A percentile compares a stretch with the other conserved stretches of the same genome.
Conservation (phyloP, 2,329 filamentous ascomycete species). For the Monilinia vaccinii-corymbosi region DNA sequence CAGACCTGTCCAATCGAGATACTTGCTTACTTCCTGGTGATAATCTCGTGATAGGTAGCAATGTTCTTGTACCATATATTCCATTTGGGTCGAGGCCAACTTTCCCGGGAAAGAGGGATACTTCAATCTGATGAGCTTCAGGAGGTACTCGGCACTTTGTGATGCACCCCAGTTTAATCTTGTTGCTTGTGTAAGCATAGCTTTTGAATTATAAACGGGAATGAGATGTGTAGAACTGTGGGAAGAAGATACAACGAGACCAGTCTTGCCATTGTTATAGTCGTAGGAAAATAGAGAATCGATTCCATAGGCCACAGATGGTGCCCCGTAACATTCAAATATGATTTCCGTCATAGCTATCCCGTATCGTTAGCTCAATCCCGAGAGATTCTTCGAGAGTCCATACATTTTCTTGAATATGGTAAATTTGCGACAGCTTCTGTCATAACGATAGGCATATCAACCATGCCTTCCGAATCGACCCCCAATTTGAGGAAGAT, state of each 20-base stretch:
- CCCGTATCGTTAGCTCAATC: constrained; percentile 25
- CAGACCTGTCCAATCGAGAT: constrained; percentile 83
- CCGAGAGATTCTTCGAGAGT: not conserved
- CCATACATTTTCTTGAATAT: constrained; percentile 79
- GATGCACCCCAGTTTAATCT: constrained; percentile 91
- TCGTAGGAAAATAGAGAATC: constrained; percentile 94
- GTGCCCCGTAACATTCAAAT: constrained; percentile 90
- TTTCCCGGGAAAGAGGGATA: constrained; percentile 86
- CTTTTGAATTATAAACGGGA: constrained; percentile 79
- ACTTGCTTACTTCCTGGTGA: constrained; percentile 63
- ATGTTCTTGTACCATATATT: constrained; percentile 78
- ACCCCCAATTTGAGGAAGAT: constrained; percentile 89
- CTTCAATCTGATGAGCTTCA: constrained; percentile 82
- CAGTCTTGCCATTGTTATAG: constrained; percentile 75
- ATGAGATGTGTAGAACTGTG: constrained; percentile 94
- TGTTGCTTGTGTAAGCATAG: constrained; percentile 75
- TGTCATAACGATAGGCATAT: constrained; percentile 87
- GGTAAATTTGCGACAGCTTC: constrained; percentile 86
- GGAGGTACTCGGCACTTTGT: constrained; percentile 81
- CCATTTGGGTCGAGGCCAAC: constrained; percentile 76
- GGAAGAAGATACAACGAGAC: constrained; percentile 83
- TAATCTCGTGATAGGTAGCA: constrained; percentile 85
- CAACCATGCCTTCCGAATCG: constrained; percentile 67
- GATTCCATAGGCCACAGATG: constrained; percentile 86
- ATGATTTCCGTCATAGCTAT: constrained; percentile 93